A percentile compares a stretch with the other conserved stretches of the same genome.
Evolutionary conservation across 768 basidiomycete species (phyloP).

Genomic region (Boletus patriciae): DNA sequence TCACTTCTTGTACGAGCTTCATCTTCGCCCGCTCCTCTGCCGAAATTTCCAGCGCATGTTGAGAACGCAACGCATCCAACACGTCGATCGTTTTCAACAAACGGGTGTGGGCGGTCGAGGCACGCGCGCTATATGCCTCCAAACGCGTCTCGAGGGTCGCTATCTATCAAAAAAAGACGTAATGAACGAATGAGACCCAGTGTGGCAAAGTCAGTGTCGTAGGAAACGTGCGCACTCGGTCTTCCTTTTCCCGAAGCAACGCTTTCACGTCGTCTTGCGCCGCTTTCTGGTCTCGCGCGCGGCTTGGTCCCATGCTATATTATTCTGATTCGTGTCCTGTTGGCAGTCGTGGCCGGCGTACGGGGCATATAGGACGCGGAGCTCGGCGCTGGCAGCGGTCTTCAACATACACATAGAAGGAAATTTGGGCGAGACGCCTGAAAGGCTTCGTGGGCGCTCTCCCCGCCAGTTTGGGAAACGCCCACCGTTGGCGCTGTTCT

Average conservation of each 20-base stretch:
- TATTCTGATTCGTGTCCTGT: background rate
- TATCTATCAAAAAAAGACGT: slow-evolving; percentile 23
- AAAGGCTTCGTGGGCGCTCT: background rate
- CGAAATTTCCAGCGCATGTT: slow-evolving; percentile 43
- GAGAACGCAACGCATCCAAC: slow-evolving; percentile 43
- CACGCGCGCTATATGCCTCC: slow-evolving; percentile 38
- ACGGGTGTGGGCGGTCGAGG: slow-evolving; percentile 46
- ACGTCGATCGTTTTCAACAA: slow-evolving; percentile 50
- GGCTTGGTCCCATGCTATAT: slow-evolving; percentile 28
- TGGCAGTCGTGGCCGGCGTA: background rate
- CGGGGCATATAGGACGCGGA: slow-evolving; percentile 6
- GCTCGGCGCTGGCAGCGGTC: background rate
- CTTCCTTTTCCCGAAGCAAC: slow-evolving; percentile 27
- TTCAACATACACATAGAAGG: slow-evolving; percentile 21
- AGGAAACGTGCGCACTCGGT: slow-evolving; percentile 20
- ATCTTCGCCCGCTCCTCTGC: slow-evolving; percentile 34
- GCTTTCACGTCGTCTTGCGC: slow-evolving; percentile 21
- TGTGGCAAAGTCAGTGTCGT: background rate
- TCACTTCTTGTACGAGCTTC: slow-evolving; percentile 40
- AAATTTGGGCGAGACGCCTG: slow-evolving; percentile 5
- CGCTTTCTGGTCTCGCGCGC: slow-evolving; percentile 14
- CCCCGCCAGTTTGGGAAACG: background rate
- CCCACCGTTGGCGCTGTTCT: background rate
- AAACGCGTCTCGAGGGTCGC: slow-evolving; percentile 31
- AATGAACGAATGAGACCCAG: background rate